Percentiles rank a stretch among this genome's conserved stretches.
These are phyloP conservation scores for Talaromyces funiculosus DNA, from an alignment of 2,329 filamentous ascomycete genomes.

Conservation along the genomic window DNA sequence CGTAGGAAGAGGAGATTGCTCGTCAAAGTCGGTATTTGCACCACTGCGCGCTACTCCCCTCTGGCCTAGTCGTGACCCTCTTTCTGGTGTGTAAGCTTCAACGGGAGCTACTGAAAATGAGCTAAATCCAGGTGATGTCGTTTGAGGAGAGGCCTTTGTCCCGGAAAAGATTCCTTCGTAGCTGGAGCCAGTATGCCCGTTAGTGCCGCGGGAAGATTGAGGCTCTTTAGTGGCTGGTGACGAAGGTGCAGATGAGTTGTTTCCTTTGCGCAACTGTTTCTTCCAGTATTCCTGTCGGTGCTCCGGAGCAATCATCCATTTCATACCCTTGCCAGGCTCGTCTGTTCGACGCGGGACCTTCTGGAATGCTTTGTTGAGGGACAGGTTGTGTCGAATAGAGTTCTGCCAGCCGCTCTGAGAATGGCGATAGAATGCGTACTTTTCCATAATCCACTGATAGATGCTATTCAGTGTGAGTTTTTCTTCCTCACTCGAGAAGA, in stretches of 20 bases:
- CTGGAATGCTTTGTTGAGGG: constrained; percentile 87
- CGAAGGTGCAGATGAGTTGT: constrained; percentile 42
- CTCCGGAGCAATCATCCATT: constrained; percentile 89
- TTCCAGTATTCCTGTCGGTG: constrained; percentile 82
- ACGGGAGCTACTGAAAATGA: constrained; percentile 39
- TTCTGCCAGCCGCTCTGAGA: constrained; percentile 94
- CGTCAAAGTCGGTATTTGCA: constrained; percentile 34
- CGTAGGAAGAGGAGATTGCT: constrained; percentile 38
- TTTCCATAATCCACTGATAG: constrained; percentile 84
- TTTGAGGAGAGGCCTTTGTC: constrained; percentile 33
- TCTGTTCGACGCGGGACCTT: constrained; percentile 90
- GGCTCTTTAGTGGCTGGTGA: constrained; percentile 42
- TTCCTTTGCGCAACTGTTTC: constrained; percentile 48
- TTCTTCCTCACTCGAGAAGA: constrained; percentile 77
- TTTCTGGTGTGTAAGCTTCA: constrained; percentile 45
- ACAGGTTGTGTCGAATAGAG: constrained; percentile 93
- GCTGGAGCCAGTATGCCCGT: constrained; percentile 23
- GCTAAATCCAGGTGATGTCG: constrained; percentile 37
- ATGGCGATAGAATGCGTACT: constrained; percentile 89
- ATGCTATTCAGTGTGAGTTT: constrained; percentile 89
- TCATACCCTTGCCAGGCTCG: constrained; percentile 97
- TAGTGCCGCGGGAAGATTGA: constrained; percentile 30
- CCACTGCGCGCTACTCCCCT: constrained; percentile 27
- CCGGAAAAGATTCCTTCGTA: constrained; percentile 37
- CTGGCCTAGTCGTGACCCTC: constrained; percentile 35